phyloP scores from a whole-genome alignment of 805 yeast genomes.

The Spathaspora boniae region DNA sequence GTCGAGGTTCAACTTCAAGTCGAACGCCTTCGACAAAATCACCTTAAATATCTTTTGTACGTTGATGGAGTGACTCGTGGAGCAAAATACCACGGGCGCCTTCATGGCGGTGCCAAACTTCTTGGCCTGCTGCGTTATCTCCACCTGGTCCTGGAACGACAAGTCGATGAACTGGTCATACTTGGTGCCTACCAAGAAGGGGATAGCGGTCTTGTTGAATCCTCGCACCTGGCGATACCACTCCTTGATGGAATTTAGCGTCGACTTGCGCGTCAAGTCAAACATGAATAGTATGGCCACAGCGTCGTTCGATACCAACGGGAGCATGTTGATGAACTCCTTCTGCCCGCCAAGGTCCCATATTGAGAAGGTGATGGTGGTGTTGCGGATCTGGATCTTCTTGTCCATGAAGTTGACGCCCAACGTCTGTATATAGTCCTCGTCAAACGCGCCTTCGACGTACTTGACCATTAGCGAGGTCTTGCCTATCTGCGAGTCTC shows the following conservation, averaged over 20 bases:
- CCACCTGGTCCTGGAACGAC: constrained; percentile 76
- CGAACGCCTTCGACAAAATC: constrained; percentile 86
- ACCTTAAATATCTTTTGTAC: constrained; percentile 92
- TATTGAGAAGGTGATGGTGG: constrained; percentile 84
- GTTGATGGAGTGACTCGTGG: constrained; percentile 88
- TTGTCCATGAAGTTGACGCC: constrained; percentile 97
- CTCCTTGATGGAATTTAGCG: constrained; percentile 83
- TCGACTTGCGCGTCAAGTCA: constrained; percentile 82
- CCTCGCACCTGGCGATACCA: constrained; percentile 95
- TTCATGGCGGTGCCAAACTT: constrained; percentile 87
- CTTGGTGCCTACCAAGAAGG: constrained; percentile 89
- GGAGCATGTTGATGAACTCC: constrained; percentile 93
- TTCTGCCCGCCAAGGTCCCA: constrained; percentile 97
- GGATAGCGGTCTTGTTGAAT: constrained; percentile 85
- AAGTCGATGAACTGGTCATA: constrained; percentile 82
- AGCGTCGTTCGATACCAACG: constrained; percentile 87
- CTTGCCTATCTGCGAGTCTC: constrained; percentile 95
- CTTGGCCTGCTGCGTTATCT: constrained; percentile 77
- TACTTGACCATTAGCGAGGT: constrained; percentile 95
- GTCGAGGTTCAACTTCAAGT: constrained; percentile 74
- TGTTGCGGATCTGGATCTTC: constrained; percentile 75
- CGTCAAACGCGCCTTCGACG: constrained; percentile 92
- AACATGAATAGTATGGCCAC: constrained; percentile 86
- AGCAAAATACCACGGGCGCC: constrained; percentile 80
- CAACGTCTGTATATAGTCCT: constrained; percentile 86